Conservation (phyloP, 768 basidiomycete genomes). For the Mycena galopus region DNA sequence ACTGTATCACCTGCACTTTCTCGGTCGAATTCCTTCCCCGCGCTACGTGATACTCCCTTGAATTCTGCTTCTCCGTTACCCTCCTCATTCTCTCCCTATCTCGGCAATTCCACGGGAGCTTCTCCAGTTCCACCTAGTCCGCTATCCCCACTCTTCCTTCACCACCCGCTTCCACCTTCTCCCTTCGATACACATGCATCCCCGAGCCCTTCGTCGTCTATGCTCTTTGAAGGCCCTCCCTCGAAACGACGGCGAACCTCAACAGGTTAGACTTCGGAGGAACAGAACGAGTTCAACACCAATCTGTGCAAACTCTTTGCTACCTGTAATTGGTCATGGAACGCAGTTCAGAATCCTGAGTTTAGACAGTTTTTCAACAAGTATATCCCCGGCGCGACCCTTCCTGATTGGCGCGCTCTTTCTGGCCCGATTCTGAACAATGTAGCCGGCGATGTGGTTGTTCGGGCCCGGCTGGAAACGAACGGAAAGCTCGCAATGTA, state of each 20-base stretch:
- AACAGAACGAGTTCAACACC: not conserved
- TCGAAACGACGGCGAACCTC: not conserved
- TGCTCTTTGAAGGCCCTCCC: not conserved
- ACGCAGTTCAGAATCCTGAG: not conserved
- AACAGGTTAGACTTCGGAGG: not conserved
- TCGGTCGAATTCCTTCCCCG: not conserved
- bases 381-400: not conserved
- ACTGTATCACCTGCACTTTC: not conserved
- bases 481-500: not conserved
- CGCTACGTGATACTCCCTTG: not conserved
- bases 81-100: not conserved
- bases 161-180: not conserved
- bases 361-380: not conserved
- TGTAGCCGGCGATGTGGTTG: not conserved
- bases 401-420: not conserved
- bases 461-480: not conserved
- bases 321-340: slow-evolving; percentile 1
- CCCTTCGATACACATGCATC: not conserved
- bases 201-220: not conserved
- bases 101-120: too few species aligned
- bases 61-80: not conserved
- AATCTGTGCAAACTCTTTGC: not conserved
- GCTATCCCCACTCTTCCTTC: not conserved
- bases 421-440: not conserved
- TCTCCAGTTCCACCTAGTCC: not conserved